Conservation (phyloP, 441 rosid genomes). For the Monsonia emarginata region DNA sequence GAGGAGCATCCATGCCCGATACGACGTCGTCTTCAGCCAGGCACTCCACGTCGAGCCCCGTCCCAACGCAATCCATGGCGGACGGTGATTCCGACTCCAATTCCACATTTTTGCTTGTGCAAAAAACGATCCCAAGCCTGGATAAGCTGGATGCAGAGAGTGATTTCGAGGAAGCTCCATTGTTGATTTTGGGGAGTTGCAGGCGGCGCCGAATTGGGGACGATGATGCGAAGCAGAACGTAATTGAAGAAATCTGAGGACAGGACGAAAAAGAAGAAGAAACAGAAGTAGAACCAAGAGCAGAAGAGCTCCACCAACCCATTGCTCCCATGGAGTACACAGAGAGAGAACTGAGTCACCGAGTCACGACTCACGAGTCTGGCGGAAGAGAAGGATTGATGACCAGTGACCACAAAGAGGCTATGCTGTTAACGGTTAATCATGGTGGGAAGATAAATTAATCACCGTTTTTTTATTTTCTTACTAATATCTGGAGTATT, state of each 20-base stretch:
- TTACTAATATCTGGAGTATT: neutral
- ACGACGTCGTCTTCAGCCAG: constrained; percentile 17
- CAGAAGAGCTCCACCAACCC: neutral
- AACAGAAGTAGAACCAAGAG: neutral
- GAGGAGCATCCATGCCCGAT: neutral
- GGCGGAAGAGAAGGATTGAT: neutral
- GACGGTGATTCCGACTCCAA: constrained; percentile 15
- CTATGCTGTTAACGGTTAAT: neutral
- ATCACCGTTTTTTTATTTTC: neutral
- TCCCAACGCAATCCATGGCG: constrained; percentile 45
- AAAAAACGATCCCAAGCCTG: neutral
- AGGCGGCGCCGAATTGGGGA: neutral
- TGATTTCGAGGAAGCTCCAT: neutral
- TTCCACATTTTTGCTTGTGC: constrained; percentile 23
- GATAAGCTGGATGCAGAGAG: neutral
- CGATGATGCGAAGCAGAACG: neutral
- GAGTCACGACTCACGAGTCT: neutral
- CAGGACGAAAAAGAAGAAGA: neutral
- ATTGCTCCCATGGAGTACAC: neutral
- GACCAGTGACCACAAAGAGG: constrained; percentile 3
- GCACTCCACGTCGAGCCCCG: constrained; percentile 55
- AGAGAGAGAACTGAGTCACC: neutral
- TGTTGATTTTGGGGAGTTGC: neutral
- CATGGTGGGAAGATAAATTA: neutral
- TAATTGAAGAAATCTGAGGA: neutral